These are phyloP conservation scores for Sporopachydermia lactativora DNA, from an alignment of 805 yeast species.

Conservation along the genomic window DNA sequence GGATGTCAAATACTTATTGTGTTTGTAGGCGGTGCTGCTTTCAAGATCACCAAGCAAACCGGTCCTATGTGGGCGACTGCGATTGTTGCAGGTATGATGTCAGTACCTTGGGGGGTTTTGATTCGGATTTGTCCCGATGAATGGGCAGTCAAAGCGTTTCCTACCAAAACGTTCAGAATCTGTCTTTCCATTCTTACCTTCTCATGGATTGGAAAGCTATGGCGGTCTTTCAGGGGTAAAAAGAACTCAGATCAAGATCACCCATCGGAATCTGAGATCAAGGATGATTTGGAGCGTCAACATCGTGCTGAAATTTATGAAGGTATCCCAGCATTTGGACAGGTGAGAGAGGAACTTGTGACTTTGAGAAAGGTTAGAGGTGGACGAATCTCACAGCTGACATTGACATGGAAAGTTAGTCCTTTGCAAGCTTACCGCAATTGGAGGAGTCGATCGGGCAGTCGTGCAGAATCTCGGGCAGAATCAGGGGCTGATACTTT, in stretches of 20 bases:
- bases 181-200: conserved; percentile 1
- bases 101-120: conserved; percentile 68
- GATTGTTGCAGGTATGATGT: conserved; percentile 59
- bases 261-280: conserved; percentile 14
- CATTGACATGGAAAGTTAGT: conserved; percentile 11
- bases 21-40: conserved; percentile 97
- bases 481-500: conserved; percentile 6
- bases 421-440: conserved; percentile 8
- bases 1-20: conserved; percentile 80
- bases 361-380: conserved; percentile 23
- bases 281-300: conserved; percentile 3
- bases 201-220: conserved; percentile 1
- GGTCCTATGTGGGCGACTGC: conserved; percentile 88
- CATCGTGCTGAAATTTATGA: conserved; percentile 11
- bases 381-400: conserved; percentile 22
- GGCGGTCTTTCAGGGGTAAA: conserved; percentile 11
- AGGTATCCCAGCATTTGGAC: conserved; percentile 26
- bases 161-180: conserved; percentile 34
- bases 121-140: conserved; percentile 76
- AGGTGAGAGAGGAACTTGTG: conserved; percentile 22
- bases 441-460: conserved; percentile 10
- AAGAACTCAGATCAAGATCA: conserved; percentile 9
- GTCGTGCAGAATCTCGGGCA: neutral
- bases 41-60: conserved; percentile 66
- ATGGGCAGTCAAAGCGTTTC: conserved; percentile 55